Conservation (phyloP, 73 alveolate species). For the Symbiodinium pilosum region DNA sequence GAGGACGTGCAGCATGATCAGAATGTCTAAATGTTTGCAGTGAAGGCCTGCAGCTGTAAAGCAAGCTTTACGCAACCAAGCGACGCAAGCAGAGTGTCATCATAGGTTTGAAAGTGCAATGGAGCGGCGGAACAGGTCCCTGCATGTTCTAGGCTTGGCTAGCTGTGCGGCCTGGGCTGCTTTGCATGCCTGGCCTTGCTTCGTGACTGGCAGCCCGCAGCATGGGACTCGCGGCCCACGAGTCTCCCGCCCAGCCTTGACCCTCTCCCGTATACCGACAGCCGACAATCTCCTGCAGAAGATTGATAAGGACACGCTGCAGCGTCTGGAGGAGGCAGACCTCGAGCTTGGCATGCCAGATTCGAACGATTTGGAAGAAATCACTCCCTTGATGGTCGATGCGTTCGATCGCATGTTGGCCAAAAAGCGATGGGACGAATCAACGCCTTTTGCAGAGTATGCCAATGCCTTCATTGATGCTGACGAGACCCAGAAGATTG, state of each 20-base stretch:
- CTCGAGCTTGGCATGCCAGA: slow-evolving; percentile 90
- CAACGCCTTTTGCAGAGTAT: slow-evolving; percentile 37
- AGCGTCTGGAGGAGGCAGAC: background rate
- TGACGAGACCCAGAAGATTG: slow-evolving; percentile 35
- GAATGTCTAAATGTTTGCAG: no score
- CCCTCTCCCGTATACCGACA: slow-evolving; percentile 9
- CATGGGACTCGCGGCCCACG: background rate
- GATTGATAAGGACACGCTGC: background rate
- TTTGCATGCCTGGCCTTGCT: background rate
- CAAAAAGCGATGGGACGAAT: slow-evolving; percentile 77
- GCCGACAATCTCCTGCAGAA: background rate
- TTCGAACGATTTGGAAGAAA: slow-evolving; percentile 61
- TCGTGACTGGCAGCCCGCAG: no score
- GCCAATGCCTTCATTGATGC: slow-evolving; percentile 72
- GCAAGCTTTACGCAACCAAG: no score
- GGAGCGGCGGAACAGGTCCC: no score
- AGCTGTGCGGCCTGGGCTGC: background rate
- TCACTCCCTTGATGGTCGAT: slow-evolving; percentile 64
- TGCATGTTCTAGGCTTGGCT: no score
- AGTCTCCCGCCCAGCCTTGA: background rate
- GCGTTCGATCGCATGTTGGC: slow-evolving; percentile 52
- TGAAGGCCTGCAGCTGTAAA: no score
- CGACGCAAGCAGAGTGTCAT: no score
- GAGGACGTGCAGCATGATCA: no score
- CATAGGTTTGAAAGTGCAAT: no score